Conservation (phyloP, 129 eudicot species). For the Centrapalus pauciflorus region DNA sequence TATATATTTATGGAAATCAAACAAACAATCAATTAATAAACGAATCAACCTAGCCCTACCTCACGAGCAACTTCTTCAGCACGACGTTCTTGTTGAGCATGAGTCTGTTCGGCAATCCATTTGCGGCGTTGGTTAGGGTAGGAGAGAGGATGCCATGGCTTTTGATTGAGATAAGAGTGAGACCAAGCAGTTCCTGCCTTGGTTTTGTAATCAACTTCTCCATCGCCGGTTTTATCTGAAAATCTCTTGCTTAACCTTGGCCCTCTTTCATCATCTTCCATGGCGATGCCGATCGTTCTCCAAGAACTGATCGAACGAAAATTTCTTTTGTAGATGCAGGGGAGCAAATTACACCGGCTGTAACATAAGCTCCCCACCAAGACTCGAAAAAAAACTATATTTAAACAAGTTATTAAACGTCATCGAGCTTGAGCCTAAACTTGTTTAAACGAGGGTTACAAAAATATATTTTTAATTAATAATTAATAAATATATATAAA, state of each 20-base stretch:
- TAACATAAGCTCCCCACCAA: too few species aligned
- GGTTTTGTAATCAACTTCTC: constrained; percentile 85
- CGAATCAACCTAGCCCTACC: constrained; percentile 26
- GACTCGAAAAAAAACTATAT: too few species aligned
- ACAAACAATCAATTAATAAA: background rate
- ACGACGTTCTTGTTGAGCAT: constrained; percentile 71
- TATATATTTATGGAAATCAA: background rate
- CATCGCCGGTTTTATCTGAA: constrained; percentile 41
- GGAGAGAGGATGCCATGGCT: constrained; percentile 97
- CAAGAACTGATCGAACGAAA: background rate
- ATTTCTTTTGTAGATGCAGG: background rate
- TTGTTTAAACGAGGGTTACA: too few species aligned
- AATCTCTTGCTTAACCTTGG: constrained; percentile 54
- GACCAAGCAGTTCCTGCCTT: constrained; percentile 95
- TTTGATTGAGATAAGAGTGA: constrained; percentile 79
- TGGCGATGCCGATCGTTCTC: background rate
- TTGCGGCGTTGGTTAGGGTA: constrained; percentile 96
- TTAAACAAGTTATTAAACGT: too few species aligned
- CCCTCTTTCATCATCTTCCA: constrained; percentile 53
- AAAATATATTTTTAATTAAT: too few species aligned
- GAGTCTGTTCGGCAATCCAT: constrained; percentile 94
- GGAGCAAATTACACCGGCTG: background rate
- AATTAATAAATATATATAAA: too few species aligned
- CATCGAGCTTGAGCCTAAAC: too few species aligned
- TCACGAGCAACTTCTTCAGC: constrained; percentile 85